A percentile compares a stretch with the other conserved stretches of the same genome.
Evolutionary conservation across 2,329 filamentous ascomycete species (phyloP).

Genomic region (Huntiella bhutanensis): DNA sequence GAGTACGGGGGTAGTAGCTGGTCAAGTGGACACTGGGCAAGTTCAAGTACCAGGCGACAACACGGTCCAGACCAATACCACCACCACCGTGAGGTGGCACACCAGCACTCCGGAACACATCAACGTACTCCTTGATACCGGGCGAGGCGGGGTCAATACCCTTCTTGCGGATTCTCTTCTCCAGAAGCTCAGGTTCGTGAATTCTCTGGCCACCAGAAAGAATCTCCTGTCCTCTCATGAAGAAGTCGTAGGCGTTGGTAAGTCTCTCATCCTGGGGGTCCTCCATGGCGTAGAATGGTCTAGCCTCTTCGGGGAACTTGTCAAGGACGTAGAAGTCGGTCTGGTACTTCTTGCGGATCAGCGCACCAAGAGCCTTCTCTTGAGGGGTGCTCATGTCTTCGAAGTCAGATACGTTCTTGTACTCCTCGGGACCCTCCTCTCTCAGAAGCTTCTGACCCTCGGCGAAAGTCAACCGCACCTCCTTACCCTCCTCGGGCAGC

Average conservation of each 20-base stretch:
- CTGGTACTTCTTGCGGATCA: conserved; percentile 74
- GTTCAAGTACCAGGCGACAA: conserved; percentile 48
- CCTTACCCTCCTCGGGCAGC: conserved; percentile 54
- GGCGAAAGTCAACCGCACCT: conserved; percentile 57
- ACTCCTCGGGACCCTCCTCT: conserved; percentile 51
- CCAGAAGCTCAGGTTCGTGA: conserved; percentile 57
- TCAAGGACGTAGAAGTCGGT: conserved; percentile 96
- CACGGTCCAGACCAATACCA: conserved; percentile 75
- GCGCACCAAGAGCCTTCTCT: conserved; percentile 71
- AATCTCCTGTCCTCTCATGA: conserved; percentile 84
- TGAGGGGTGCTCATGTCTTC: conserved; percentile 68
- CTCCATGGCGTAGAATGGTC: conserved; percentile 84
- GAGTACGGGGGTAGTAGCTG: conserved; percentile 39
- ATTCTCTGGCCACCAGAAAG: conserved; percentile 85
- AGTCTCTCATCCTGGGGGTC: conserved; percentile 47
- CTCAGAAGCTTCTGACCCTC: conserved; percentile 62
- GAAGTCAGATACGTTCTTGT: conserved; percentile 48
- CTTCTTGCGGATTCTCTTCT: conserved; percentile 56
- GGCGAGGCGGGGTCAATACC: conserved; percentile 58
- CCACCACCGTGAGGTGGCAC: conserved; percentile 82
- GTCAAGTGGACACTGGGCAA: conserved; percentile 40
- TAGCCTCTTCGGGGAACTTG: conserved; percentile 77
- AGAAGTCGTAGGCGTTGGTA: conserved; percentile 60
- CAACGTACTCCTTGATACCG: conserved; percentile 79
- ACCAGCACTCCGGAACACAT: conserved; percentile 61